phyloP scores from a whole-genome alignment of 106 monocot genomes.

The Triglochin maritima region DNA sequence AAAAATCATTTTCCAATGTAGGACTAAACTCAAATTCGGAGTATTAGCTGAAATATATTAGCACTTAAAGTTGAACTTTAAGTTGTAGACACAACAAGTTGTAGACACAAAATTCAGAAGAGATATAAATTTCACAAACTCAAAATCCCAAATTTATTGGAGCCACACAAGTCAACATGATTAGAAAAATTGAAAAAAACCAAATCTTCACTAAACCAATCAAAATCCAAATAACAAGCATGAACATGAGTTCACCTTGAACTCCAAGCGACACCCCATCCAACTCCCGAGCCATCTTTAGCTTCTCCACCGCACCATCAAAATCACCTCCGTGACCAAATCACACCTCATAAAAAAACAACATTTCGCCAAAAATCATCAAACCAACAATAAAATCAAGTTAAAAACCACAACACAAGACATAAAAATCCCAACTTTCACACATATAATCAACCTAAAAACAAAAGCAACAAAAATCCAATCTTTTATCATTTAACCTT shows the following conservation, averaged over 20 bases:
- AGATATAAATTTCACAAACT: neutral
- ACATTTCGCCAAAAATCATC: too few species aligned
- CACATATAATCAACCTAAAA: too few species aligned
- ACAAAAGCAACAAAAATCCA: neutral
- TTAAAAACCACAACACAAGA: neutral
- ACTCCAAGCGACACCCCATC: slow-evolving; percentile 23
- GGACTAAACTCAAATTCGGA: too few species aligned
- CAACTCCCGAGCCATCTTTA: slow-evolving; percentile 36
- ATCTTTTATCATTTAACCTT: neutral
- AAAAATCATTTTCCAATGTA: too few species aligned
- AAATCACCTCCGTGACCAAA: slow-evolving; percentile 52
- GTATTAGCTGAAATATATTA: too few species aligned
- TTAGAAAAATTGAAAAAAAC: neutral
- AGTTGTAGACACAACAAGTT: too few species aligned
- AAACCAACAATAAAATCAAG: neutral
- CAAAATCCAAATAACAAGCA: neutral
- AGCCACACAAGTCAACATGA: neutral
- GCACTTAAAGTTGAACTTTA: too few species aligned
- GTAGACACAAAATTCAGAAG: too few species aligned
- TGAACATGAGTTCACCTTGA: too few species aligned
- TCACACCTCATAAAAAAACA: too few species aligned
- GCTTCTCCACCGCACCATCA: slow-evolving; percentile 74
- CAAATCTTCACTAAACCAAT: neutral
- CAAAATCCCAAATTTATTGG: neutral
- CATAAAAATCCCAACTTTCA: neutral